phyloP scores from a whole-genome alignment of 2,329 filamentous ascomycete species.

The Colletotrichum sublineola region DNA sequence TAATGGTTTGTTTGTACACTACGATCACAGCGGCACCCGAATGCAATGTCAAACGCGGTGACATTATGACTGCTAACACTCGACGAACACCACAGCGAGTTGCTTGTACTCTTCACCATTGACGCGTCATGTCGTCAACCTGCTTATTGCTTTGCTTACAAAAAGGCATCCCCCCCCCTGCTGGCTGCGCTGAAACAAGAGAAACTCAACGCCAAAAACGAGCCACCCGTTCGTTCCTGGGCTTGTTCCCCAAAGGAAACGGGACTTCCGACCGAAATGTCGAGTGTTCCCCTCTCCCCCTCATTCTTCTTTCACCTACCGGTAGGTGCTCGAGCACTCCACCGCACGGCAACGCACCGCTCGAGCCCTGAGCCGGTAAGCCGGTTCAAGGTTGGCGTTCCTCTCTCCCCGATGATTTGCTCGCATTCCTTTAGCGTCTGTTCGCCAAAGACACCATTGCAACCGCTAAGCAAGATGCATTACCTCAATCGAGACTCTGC shows the following conservation, averaged over 20 bases:
- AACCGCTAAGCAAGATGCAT: slow-evolving; percentile 20
- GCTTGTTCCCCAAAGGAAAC: slow-evolving; percentile 18
- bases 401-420: slow-evolving; percentile 8
- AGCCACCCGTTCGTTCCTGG: slow-evolving; percentile 30
- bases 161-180: background rate
- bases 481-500: slow-evolving; percentile 26
- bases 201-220: slow-evolving; percentile 26
- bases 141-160: background rate
- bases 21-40: background rate
- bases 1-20: too few relatives aligned
- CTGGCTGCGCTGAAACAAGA: slow-evolving; percentile 30
- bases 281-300: background rate
- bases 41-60: background rate
- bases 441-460: slow-evolving; percentile 32
- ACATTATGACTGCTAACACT: background rate
- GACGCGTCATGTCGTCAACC: background rate
- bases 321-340: slow-evolving; percentile 24
- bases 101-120: background rate
- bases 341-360: slow-evolving; percentile 33
- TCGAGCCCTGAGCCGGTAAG: slow-evolving; percentile 28
- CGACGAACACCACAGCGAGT: background rate
- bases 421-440: slow-evolving; percentile 33
- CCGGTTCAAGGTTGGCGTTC: slow-evolving; percentile 8
- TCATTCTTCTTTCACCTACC: background rate
- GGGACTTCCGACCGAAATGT: background rate